A percentile compares a stretch with the other conserved stretches of the same genome.
Conservation (phyloP, 2,329 filamentous ascomycete genomes). For the Torrubiellomyces zombiae region DNA sequence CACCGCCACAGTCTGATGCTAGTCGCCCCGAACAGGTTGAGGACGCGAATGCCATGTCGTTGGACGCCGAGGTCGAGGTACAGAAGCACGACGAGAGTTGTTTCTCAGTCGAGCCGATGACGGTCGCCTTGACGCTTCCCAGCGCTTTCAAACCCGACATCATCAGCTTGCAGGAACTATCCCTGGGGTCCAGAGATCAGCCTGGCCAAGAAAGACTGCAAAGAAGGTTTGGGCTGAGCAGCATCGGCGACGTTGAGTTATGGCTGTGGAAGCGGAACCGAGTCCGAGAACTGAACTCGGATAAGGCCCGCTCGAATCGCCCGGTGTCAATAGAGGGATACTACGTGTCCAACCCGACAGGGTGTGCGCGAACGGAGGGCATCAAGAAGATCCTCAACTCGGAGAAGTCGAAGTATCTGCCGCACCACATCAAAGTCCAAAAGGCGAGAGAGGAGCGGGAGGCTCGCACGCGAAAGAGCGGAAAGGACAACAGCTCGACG, state of each 20-base stretch:
- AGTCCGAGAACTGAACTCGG: slow-evolving; percentile 36
- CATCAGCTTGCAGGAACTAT: slow-evolving; percentile 24
- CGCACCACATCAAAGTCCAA: slow-evolving; percentile 92
- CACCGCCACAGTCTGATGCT: too few relatives aligned
- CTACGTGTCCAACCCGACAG: slow-evolving; percentile 74
- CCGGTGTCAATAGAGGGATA: slow-evolving; percentile 40
- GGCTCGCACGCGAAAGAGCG: slow-evolving; percentile 49
- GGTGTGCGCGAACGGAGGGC: slow-evolving; percentile 80
- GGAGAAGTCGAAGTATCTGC: slow-evolving; percentile 95
- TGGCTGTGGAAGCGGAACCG: slow-evolving; percentile 42
- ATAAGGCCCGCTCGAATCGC: slow-evolving; percentile 9
- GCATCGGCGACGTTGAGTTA: slow-evolving; percentile 32
- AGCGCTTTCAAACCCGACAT: slow-evolving; percentile 28
- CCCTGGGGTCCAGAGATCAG: slow-evolving; percentile 25
- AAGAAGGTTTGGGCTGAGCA: slow-evolving; percentile 26
- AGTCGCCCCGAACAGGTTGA: too few relatives aligned
- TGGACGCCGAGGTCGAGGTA: slow-evolving; percentile 29
- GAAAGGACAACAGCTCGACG: slow-evolving; percentile 46
- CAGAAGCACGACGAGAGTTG: slow-evolving; percentile 29
- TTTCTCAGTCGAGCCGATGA: slow-evolving; percentile 30
- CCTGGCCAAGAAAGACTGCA: slow-evolving; percentile 32
- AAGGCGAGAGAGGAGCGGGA: slow-evolving; percentile 85
- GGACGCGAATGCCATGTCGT: too few relatives aligned
- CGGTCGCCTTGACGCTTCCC: slow-evolving; percentile 27
- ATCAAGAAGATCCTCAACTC: slow-evolving; percentile 91